A percentile compares a stretch with the other conserved stretches of the same genome.
phyloP scores from a whole-genome alignment of 768 basidiomycete genomes.

The Cystobasidium onofrii region DNA sequence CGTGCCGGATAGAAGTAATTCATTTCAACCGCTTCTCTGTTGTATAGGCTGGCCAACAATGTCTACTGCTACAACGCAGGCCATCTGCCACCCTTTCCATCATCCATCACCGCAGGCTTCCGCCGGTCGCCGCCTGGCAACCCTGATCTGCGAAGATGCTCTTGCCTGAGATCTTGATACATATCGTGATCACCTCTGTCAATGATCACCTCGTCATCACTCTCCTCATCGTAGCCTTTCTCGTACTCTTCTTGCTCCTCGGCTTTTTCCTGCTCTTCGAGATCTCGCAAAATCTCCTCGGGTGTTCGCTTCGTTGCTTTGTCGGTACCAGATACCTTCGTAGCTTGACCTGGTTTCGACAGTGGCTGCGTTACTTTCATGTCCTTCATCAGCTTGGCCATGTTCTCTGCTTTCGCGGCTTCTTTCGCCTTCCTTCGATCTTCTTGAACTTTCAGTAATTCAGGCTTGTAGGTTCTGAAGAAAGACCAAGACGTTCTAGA shows the following conservation, averaged over 20 bases:
- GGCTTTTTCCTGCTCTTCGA: conserved; percentile 24
- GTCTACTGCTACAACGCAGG: not conserved
- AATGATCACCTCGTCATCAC: conserved; percentile 33
- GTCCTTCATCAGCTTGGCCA: conserved; percentile 70
- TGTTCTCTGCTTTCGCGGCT: conserved; percentile 64
- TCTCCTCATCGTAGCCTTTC: conserved; percentile 32
- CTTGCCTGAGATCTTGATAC: conserved; percentile 23
- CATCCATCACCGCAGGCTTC: not conserved
- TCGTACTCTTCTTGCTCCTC: conserved; percentile 35
- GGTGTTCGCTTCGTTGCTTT: not conserved
- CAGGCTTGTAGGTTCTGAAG: conserved; percentile 79
- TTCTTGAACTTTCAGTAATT: conserved; percentile 60
- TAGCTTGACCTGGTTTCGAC: not conserved
- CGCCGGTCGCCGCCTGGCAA: not conserved
- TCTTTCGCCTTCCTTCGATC: conserved; percentile 55
- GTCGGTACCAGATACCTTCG: not conserved
- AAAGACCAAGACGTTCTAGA: not conserved
- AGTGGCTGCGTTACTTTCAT: conserved; percentile 46
- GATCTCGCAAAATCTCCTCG: not conserved
- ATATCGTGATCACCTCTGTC: conserved; percentile 29
- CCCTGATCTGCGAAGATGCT: not conserved
- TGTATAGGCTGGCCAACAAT: not conserved
- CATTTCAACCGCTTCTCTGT: not conserved
- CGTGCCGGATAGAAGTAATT: not conserved
- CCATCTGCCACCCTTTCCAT: conserved; percentile 31